Evolutionary conservation across 2,329 filamentous ascomycete genomes (phyloP).

Genomic region (Botryotinia globosa): DNA sequence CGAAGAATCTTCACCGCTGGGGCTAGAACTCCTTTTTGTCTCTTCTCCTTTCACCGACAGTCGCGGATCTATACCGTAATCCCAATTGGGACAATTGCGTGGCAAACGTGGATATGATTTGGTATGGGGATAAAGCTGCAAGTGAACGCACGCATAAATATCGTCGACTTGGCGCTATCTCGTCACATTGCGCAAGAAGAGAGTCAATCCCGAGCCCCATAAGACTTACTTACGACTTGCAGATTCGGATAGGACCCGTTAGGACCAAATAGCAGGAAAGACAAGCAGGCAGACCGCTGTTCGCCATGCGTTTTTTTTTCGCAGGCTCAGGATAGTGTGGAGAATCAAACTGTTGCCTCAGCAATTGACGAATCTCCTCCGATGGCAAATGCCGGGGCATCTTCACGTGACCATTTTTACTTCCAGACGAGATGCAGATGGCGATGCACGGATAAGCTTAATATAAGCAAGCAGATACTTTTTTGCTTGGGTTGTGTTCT

Average conservation of each 20-base stretch:
- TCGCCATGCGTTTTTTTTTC: conserved; percentile 18
- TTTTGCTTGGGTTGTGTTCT: conserved; percentile 4
- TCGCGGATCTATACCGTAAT: neutral
- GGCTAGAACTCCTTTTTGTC: conserved; percentile 15
- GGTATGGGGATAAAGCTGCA: conserved; percentile 17
- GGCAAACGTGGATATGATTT: conserved; percentile 13
- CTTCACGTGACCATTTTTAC: conserved; percentile 4
- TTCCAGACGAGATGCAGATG: neutral
- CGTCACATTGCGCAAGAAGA: conserved; percentile 22
- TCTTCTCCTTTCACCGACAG: conserved; percentile 19
- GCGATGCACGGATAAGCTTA: conserved; percentile 20
- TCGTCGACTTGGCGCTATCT: conserved; percentile 19
- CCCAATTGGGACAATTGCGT: conserved; percentile 11
- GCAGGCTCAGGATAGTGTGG: neutral
- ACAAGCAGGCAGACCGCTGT: conserved; percentile 20
- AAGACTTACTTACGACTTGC: conserved; percentile 13
- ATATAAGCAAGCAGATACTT: conserved; percentile 19
- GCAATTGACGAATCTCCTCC: conserved; percentile 13
- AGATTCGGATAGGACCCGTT: conserved; percentile 20
- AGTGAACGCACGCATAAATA: conserved; percentile 19
- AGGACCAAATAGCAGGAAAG: neutral
- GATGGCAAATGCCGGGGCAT: neutral
- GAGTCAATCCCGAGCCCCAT: conserved; percentile 16
- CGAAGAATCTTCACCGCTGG: conserved; percentile 21
- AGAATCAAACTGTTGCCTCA: conserved; percentile 15